Conservation (phyloP, 306 rosid species). For the Elaeagnus macrophylla region DNA sequence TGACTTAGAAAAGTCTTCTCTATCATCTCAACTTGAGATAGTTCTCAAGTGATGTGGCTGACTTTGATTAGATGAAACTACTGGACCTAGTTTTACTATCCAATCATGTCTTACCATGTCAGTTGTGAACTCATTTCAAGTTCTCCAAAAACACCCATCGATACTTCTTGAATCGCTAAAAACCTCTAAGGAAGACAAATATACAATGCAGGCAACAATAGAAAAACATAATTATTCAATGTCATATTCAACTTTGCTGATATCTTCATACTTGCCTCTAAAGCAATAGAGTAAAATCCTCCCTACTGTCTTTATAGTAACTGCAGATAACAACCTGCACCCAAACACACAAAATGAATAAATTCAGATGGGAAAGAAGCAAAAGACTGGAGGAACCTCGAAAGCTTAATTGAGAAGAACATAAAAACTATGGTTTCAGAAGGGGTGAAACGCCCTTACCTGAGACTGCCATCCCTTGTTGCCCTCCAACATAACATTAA, state of each 20-base stretch:
- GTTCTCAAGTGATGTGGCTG: too few species aligned
- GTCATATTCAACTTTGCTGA: constrained; percentile 12
- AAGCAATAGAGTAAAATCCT: constrained; percentile 20
- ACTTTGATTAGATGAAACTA: too few species aligned
- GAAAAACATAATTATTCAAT: constrained; percentile 3
- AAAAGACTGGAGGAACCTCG: background rate
- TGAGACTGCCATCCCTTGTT: constrained; percentile 22
- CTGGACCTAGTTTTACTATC: too few species aligned
- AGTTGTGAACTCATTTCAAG: too few species aligned
- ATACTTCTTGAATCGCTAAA: too few species aligned
- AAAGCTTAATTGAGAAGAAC: background rate
- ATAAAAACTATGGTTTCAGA: background rate
- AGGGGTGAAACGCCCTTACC: constrained; percentile 23
- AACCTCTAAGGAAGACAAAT: too few species aligned
- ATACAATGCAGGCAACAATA: too few species aligned
- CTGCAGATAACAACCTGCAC: constrained; percentile 46
- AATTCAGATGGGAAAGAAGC: constrained; percentile 12
- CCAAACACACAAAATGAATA: constrained; percentile 1
- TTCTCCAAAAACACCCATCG: too few species aligned
- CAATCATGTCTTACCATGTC: too few species aligned
- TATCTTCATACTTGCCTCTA: constrained; percentile 24
- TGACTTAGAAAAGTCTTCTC: too few species aligned
- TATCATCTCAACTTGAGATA: too few species aligned
- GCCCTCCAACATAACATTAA: background rate
- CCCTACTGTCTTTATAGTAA: constrained; percentile 25